These are phyloP conservation scores for Xylariaceae sp. DNA, from an alignment of 2,329 filamentous ascomycete species.

Conservation along the genomic window DNA sequence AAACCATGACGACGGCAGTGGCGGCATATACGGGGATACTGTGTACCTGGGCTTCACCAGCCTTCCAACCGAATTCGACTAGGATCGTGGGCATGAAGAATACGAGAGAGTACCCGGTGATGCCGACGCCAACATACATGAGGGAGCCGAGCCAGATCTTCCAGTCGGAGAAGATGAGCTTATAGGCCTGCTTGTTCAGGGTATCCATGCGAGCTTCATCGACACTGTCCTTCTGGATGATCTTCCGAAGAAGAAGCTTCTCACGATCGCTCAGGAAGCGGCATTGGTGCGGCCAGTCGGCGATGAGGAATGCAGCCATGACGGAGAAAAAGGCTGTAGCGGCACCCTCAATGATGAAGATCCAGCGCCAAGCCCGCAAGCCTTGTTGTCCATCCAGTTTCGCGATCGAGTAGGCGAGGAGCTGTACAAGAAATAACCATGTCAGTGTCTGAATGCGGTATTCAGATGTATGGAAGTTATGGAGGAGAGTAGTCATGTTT, in stretches of 20 bases:
- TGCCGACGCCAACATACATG: constrained; percentile 30
- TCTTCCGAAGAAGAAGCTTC: constrained; percentile 31
- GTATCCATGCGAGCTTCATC: constrained; percentile 29
- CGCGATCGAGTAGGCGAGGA: constrained; percentile 45
- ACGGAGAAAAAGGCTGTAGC: constrained; percentile 33
- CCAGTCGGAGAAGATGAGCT: constrained; percentile 35
- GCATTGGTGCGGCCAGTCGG: constrained; percentile 46
- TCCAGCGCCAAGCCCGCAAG: constrained; percentile 46
- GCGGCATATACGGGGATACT: constrained; percentile 38
- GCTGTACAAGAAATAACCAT: constrained; percentile 16
- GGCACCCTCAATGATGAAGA: constrained; percentile 39
- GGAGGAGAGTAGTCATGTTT: neutral
- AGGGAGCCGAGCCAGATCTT: constrained; percentile 38
- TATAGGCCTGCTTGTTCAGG: constrained; percentile 28
- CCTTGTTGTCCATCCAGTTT: constrained; percentile 40
- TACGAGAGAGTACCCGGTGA: constrained; percentile 32
- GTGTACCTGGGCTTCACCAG: constrained; percentile 34
- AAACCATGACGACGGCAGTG: constrained; percentile 30
- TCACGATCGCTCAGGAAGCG: constrained; percentile 42
- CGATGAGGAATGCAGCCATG: constrained; percentile 39
- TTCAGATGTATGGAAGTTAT: neutral
- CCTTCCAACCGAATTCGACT: constrained; percentile 36
- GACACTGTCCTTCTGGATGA: constrained; percentile 31
- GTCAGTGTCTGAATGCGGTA: neutral
- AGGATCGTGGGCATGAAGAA: constrained; percentile 42